Percentiles rank a stretch among this genome's conserved stretches.
Conservation (phyloP, 768 basidiomycete genomes). For the Hygrocybe punicea region DNA sequence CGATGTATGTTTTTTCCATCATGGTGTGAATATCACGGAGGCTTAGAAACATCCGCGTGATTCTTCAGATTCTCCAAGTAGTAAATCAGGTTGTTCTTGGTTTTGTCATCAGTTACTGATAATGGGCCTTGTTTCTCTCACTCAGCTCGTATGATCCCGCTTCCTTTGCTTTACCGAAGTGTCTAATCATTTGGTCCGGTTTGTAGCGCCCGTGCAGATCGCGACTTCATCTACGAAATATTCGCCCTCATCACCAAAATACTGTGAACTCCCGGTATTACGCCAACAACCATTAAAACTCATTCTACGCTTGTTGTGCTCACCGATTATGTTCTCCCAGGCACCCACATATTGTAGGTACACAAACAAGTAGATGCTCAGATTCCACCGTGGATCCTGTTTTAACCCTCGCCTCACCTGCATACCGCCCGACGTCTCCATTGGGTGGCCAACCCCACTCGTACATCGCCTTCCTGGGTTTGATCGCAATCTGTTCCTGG, state of each 20-base stretch:
- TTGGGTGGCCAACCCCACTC: conserved; percentile 77
- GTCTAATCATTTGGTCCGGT: conserved; percentile 5
- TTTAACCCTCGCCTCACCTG: conserved; percentile 77
- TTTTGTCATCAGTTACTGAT: conserved; percentile 23
- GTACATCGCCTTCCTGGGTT: conserved; percentile 18
- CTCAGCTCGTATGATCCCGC: conserved; percentile 67
- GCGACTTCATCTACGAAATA: conserved; percentile 91
- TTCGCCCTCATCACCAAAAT: conserved; percentile 90
- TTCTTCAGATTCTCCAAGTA: conserved; percentile 70
- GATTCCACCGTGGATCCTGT: conserved; percentile 7
- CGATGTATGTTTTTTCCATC: conserved; percentile 56
- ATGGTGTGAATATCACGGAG: conserved; percentile 18
- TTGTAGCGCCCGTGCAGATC: conserved; percentile 68
- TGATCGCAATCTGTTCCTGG: too few species aligned
- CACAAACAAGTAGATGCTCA: neutral
- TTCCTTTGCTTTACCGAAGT: neutral
- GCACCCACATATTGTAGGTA: conserved; percentile 77
- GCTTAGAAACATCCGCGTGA: neutral
- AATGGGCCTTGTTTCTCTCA: neutral
- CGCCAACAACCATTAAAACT: neutral
- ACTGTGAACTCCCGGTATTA: conserved; percentile 53
- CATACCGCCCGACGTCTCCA: conserved; percentile 80
- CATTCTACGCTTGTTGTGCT: conserved; percentile 8
- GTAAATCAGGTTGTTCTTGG: conserved; percentile 43
- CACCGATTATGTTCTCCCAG: conserved; percentile 1